A percentile compares a stretch with the other conserved stretches of the same genome.
These are phyloP conservation scores for Diaporthe batatas DNA, from an alignment of 2,329 filamentous ascomycete genomes.

Conservation along the genomic window DNA sequence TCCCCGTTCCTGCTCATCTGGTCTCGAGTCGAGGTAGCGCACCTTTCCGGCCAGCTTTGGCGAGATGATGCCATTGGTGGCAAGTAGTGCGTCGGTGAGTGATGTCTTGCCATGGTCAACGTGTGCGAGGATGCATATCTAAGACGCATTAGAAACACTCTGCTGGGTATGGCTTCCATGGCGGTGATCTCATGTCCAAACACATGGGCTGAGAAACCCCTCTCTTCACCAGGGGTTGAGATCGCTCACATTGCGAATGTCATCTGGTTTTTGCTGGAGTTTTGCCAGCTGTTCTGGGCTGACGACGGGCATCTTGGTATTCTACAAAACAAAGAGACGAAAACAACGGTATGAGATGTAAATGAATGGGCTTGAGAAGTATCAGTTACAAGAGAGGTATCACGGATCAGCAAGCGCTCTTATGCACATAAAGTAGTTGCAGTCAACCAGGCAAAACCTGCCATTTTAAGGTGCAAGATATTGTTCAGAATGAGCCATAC, in stretches of 20 bases:
- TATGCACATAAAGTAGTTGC: slow-evolving; percentile 19
- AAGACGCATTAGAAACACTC: slow-evolving; percentile 49
- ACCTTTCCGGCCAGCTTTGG: slow-evolving; percentile 98
- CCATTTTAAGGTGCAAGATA: slow-evolving; percentile 41
- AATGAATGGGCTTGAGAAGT: neutral
- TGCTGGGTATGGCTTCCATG: slow-evolving; percentile 28
- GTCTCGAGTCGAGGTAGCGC: slow-evolving; percentile 94
- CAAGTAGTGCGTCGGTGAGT: slow-evolving; percentile 93
- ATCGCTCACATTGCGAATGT: slow-evolving; percentile 87
- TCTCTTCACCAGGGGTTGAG: slow-evolving; percentile 19
- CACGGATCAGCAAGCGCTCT: slow-evolving; percentile 30
- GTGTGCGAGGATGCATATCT: slow-evolving; percentile 95
- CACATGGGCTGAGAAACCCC: neutral
- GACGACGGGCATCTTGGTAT: slow-evolving; percentile 85
- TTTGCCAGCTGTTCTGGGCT: slow-evolving; percentile 89
- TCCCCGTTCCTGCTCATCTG: slow-evolving; percentile 93
- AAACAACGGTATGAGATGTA: neutral
- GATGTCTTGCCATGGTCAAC: slow-evolving; percentile 99
- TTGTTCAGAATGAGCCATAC: slow-evolving; percentile 43
- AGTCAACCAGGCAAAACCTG: neutral
- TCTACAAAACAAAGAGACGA: neutral
- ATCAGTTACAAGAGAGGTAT: neutral
- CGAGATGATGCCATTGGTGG: slow-evolving; percentile 99
- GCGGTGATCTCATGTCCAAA: neutral
- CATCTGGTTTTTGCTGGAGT: slow-evolving; percentile 88